These are phyloP conservation scores for Byssothecium circinans DNA, from an alignment of 2,329 filamentous ascomycete species.

Conservation along the genomic window DNA sequence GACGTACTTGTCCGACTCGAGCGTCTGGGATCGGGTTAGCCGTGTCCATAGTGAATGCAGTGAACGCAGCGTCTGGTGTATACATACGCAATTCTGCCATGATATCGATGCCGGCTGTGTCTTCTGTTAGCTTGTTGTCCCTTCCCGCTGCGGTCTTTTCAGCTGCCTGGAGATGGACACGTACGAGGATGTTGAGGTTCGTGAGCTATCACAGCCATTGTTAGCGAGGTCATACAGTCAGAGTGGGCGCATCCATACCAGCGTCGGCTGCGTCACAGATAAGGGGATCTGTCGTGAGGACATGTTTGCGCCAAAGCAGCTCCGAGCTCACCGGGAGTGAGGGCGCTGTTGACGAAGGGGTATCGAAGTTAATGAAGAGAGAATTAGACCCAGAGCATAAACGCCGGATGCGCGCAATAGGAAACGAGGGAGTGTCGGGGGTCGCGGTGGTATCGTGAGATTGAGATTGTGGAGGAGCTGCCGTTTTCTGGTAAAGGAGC, in stretches of 20 bases:
- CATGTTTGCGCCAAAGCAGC: constrained; percentile 51
- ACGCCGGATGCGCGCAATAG: constrained; percentile 43
- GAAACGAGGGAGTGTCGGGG: constrained; percentile 38
- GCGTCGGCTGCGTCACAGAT: constrained; percentile 73
- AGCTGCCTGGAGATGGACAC: constrained; percentile 27
- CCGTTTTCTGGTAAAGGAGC: constrained; percentile 17
- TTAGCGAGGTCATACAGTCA: constrained; percentile 28
- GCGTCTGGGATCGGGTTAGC: constrained; percentile 63
- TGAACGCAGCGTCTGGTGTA: not conserved
- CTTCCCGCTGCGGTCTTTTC: constrained; percentile 13
- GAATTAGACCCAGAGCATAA: constrained; percentile 42
- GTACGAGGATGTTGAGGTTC: constrained; percentile 52
- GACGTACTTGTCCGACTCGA: constrained; percentile 96
- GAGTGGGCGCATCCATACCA: constrained; percentile 54
- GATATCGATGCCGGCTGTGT: constrained; percentile 70
- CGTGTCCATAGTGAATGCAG: constrained; percentile 6
- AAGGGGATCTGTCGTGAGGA: constrained; percentile 87
- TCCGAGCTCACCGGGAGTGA: constrained; percentile 43
- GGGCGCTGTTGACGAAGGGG: constrained; percentile 33
- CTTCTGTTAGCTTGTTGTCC: constrained; percentile 32
- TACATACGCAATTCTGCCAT: constrained; percentile 82
- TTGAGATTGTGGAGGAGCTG: constrained; percentile 27
- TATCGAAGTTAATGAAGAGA: constrained; percentile 27
- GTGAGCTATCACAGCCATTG: constrained; percentile 43
- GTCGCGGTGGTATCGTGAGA: constrained; percentile 16